Base-by-base conservation (phyloP, 768 basidiomycete species). In the Gymnopilus junonius region DNA sequence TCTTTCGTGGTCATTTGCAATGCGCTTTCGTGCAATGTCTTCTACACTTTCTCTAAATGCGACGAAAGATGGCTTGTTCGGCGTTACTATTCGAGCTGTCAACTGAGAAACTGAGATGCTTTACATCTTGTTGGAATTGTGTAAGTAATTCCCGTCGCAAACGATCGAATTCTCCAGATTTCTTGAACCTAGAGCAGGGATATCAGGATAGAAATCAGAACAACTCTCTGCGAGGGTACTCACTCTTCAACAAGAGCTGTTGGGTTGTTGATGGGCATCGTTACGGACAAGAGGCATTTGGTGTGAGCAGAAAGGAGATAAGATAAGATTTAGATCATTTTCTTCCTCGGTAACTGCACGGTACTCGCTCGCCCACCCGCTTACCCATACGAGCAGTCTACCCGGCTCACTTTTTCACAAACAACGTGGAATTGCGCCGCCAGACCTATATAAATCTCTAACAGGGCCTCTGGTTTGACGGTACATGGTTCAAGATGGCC, bases 161-260 rank as follows among this genome's bases (percentile, higher is more conserved):
- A 23, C 87, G 85, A 67, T 92, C 90, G 66, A 91, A 92, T 75
- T 92, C 89, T 29, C 90, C 91, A 11, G 89, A 90, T 68, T 87
- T 88, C 75, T 92, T 92, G 79, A 91, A 92, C 68, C 91, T 92
- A 66, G 45, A 32, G 34, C 63, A 45, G 39, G 17, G n/a, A 39
- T 34, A 43, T 35, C 48, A 20, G 50, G 31, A 40, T 48, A 29
- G 31, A 50, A 45, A 12, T 57, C 40, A 46, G 35, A 31, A 31
- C 20, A 37, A 48, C 69, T 12, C 39, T 46, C 11, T 17, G 15
- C 21, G 27, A 39, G 14, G 14, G 43, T 32, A 63, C 81, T 70
- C 69, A 89, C 90, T 88, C 89, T 71, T 87, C 85, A 8, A 90
- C 83, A 17, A 92, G 83, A 61, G 87, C 80, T 23, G 77, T 79